These are phyloP conservation scores for Sphaerulina musiva DNA, from an alignment of 2,329 filamentous ascomycete genomes.

Conservation along the genomic window DNA sequence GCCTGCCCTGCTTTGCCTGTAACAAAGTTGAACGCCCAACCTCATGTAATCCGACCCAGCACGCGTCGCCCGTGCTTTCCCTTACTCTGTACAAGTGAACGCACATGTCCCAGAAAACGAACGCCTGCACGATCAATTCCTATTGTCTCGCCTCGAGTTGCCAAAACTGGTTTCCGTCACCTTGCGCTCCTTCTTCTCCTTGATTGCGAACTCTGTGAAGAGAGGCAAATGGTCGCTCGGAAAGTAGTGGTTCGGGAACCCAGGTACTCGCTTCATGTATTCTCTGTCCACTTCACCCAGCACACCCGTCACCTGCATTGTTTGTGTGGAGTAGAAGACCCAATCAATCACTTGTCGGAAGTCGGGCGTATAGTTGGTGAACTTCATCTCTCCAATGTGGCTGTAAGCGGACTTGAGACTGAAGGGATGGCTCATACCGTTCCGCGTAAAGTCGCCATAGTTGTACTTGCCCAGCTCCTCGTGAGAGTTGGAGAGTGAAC, in stretches of 20 bases:
- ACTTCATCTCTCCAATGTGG: conserved; percentile 75
- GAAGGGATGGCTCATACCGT: conserved; percentile 92
- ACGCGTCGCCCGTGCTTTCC: background rate
- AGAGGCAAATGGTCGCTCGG: conserved; percentile 88
- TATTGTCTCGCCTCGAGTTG: conserved; percentile 15
- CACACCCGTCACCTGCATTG: conserved; percentile 73
- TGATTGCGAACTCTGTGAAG: conserved; percentile 83
- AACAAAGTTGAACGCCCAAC: conserved; percentile 9
- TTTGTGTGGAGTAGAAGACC: conserved; percentile 94
- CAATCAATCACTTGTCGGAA: conserved; percentile 93
- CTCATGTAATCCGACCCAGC: background rate
- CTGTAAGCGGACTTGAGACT: conserved; percentile 85
- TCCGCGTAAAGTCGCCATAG: conserved; percentile 86
- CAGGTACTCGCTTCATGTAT: conserved; percentile 78
- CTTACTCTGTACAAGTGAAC: conserved; percentile 9
- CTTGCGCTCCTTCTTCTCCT: conserved; percentile 65
- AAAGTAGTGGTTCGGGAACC: conserved; percentile 92
- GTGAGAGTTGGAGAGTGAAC: conserved; percentile 70
- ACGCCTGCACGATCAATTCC: conserved; percentile 16
- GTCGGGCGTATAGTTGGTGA: conserved; percentile 95
- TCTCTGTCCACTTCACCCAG: conserved; percentile 80
- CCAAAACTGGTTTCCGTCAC: conserved; percentile 34
- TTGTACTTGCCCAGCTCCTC: conserved; percentile 71
- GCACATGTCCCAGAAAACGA: conserved; percentile 4
- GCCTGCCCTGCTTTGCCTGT: conserved; percentile 10